Base-by-base conservation (phyloP, 1,284 basidiomycete species). In the Fomitopsis palustris region DNA sequence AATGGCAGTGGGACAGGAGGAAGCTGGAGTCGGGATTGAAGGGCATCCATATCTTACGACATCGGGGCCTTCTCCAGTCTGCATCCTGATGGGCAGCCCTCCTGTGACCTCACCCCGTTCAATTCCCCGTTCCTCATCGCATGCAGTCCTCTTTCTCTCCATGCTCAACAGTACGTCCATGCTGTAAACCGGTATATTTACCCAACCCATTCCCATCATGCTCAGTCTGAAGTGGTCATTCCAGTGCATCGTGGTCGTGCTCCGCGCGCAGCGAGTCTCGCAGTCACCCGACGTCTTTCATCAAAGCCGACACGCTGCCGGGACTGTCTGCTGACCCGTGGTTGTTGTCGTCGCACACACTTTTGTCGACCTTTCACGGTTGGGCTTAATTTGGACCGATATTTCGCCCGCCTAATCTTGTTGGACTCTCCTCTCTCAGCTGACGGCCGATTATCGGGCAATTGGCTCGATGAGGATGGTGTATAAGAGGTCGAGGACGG, bases 311-410 rank as follows among this genome's bases (percentile, higher is more conserved):
- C 49, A 52, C 31, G 19, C 12, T 23, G 49, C 33, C 29, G 39
- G 53, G 29, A 1, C 17, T 25, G 54, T 45, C 59, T 53, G 55
- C 59, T 60, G 59, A 60, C 59, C 59, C 37, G 12, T 23, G 39
- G 35, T 31, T 21, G 10, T 51, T 8, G n/a, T 12, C 55, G 35
- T 51, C 42, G 43, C 35, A n/a, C 29, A n/a, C 41, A 47, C 33
- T 37, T 4, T 2, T 33, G 21, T 12, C 2, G 14, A 12, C 21
- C 27, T 45, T 27, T 29, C 39, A 55, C 37, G 29, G 29, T 25
- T 29, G 9, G 25, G 9, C 41, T 37, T 23, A 43, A 45, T 45
- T 21, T 31, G 45, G 33, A 42, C 56, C 47, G 9, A 31, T 25
- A 17, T 51, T 38, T 52, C 29, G 23, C 37, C 38, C 38, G n/a